Evolutionary conservation across 148 eudicot species (phyloP), one percentile per base, ranked within the genome.

Genomic region (Persicaria tinctoria): DNA sequence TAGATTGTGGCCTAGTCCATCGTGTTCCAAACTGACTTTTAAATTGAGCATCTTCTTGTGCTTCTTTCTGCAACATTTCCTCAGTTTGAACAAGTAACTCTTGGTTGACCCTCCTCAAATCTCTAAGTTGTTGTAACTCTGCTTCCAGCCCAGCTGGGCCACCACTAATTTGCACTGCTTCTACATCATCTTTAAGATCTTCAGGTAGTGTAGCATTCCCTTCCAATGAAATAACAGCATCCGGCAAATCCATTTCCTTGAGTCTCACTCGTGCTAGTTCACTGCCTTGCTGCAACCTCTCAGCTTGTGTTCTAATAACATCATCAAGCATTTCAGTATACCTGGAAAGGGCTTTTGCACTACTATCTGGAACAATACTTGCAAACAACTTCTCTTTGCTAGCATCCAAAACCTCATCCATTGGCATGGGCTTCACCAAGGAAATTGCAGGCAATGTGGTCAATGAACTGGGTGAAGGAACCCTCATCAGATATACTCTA

Each of bases 1-100:
- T 87, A 38, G 99, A 95, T 66, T 92, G 99, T 70, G 99, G 99
- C 78, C 97, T 89, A 76, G 99, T 95, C 99, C 99, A 95, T 51
- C 97, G 86, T 51, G 91, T 89, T 72, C 99, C 97, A 78, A 92
- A 95, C 79, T 95, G 99, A 77, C 78, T 85, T 84, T 97, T 90
- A 78, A 95, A 95, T 62, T 95, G 97, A 76, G 88, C 85, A 84
- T 95, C 99, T 81, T 95, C 97, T 68, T 88, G 84, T 48, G 90
- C 89, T 81, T 95, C 99, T 86, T 95, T 92, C 85, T 95, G 97
- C 80, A 95, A 78, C 59, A 86, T 88, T 87, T 95, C 99, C 88
- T 95, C 99, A 20, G 96, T 88, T 81, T 90, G 99, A 46, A 90
- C 91, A 80, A 95, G 77, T 72, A 95, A 79, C 78, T 95, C 99